These are phyloP conservation scores for Pleurotus tuoliensis DNA, from an alignment of 768 basidiomycete species.

Conservation along the genomic window DNA sequence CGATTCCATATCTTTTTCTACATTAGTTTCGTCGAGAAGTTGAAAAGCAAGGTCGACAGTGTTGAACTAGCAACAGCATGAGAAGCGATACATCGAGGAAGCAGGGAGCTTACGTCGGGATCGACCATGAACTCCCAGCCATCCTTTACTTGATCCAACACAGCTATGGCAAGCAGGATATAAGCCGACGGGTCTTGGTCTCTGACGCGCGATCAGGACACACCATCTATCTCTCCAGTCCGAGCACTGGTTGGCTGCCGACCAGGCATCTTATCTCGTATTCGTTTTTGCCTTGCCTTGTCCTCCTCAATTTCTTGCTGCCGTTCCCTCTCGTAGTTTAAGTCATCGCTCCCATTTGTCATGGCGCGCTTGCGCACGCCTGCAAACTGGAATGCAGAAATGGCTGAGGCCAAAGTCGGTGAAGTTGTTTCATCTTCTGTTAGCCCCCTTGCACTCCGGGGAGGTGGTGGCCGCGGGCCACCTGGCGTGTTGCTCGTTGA, in stretches of 20 bases:
- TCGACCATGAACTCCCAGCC: constrained; percentile 89
- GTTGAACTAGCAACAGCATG: constrained; percentile 63
- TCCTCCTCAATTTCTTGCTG: constrained; percentile 62
- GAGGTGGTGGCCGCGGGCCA: constrained; percentile 20
- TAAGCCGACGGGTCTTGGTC: background rate
- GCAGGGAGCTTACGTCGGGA: constrained; percentile 55
- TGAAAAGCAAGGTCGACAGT: constrained; percentile 90
- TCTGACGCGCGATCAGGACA: constrained; percentile 18
- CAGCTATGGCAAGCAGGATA: constrained; percentile 40
- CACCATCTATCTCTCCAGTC: constrained; percentile 84
- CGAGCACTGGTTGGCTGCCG: constrained; percentile 50
- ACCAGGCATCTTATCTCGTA: constrained; percentile 64
- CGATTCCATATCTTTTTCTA: constrained; percentile 71
- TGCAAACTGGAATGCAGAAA: constrained; percentile 70
- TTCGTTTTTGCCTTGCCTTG: constrained; percentile 61
- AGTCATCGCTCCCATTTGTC: constrained; percentile 48
- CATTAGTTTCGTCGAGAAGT: constrained; percentile 72
- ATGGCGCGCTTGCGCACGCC: constrained; percentile 54
- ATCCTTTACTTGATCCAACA: constrained; percentile 81
- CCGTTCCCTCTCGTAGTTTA: constrained; percentile 54
- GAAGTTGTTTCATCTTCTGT: constrained; percentile 37
- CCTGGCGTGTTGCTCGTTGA: constrained; percentile 14
- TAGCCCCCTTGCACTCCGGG: constrained; percentile 24
- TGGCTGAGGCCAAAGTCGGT: constrained; percentile 46
- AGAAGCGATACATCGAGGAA: constrained; percentile 4